Evolutionary conservation across 495 filamentous ascomycete genomes (phyloP), one percentile per base, ranked within the genome.

Genomic region (Aspergillus incahuasiensis): DNA sequence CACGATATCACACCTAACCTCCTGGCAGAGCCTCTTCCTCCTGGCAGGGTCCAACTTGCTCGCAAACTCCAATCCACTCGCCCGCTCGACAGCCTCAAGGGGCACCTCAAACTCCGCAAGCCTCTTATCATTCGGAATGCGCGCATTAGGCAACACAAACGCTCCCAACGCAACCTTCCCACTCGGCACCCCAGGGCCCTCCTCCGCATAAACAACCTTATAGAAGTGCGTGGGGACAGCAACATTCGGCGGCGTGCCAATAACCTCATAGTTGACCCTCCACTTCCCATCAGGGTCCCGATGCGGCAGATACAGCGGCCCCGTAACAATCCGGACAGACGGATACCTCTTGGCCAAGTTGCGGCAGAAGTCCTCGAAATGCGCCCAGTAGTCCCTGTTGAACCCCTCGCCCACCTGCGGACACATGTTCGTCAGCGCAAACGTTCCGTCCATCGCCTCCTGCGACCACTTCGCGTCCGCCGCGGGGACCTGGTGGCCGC

Each of bases 191-290:
- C 80, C 81, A 1, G 74, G 73, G 1, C 88, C 88, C 62, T 95
- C 90, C 71, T 97, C 94, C 5, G 88, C 94, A 63, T 95, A 94
- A 50, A 98, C 90, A 48, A 98, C 89, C 76, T 98, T 98, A 77
- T 94, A 98, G 77, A 98, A 98, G 68, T 98, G 94, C 21, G 94
- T 98, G 8, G 94, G 94, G 54, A 98, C 94, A 7, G 95, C 91
- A 18, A 98, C 84, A 65, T 91, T 97, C 3, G 94, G 95, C 50
- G 95, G 94, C 64, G 80, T 84, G 4, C 94, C 94, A 53, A 98
- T 94, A n/a, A 98, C 89, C 76, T 98, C 94, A 74, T 98, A 97
- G 34, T 78, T 84, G 41, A 97, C 91, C 56, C 91, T 83, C 89
- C 91, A 98, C 74, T 96, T 97, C 35, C 88, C 88, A 70, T 97